These are phyloP conservation scores for Mycena galopus DNA, from an alignment of 768 basidiomycete species.

Conservation along the genomic window DNA sequence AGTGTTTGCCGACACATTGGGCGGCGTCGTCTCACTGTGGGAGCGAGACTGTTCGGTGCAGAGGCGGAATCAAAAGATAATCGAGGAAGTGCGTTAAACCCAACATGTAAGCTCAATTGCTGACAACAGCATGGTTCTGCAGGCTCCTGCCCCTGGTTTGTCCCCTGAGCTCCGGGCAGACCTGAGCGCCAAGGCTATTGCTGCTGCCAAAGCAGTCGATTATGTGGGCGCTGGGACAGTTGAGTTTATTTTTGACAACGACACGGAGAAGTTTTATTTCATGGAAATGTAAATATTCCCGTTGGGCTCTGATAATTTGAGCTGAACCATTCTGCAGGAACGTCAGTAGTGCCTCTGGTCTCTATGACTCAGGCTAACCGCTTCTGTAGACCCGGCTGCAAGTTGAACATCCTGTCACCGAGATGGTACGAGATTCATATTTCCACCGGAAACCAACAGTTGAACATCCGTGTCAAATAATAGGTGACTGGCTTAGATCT, in stretches of 20 bases:
- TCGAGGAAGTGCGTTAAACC: slow-evolving; percentile 75
- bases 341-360: slow-evolving; percentile 40
- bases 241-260: slow-evolving; percentile 98
- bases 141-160: slow-evolving; percentile 94
- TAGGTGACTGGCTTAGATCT: slow-evolving; percentile 89
- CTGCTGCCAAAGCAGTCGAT: slow-evolving; percentile 91
- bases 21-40: slow-evolving; percentile 94
- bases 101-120: not conserved
- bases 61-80: slow-evolving; percentile 94
- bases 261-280: slow-evolving; percentile 89
- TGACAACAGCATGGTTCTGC: not conserved
- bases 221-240: slow-evolving; percentile 95
- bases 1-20: slow-evolving; percentile 87
- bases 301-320: not conserved
- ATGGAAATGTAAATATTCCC: slow-evolving; percentile 86
- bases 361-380: not conserved
- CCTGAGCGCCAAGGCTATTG: slow-evolving; percentile 88
- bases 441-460: not conserved
- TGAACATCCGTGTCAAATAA: not conserved
- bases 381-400: slow-evolving; percentile 72
- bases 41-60: slow-evolving; percentile 95
- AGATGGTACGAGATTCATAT: slow-evolving; percentile 64
- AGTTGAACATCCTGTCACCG: slow-evolving; percentile 94
- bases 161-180: slow-evolving; percentile 83
- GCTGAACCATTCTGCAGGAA: slow-evolving; percentile 55